Evolutionary conservation across 306 rosid species (phyloP).

Genomic region (Datisca glomerata): DNA sequence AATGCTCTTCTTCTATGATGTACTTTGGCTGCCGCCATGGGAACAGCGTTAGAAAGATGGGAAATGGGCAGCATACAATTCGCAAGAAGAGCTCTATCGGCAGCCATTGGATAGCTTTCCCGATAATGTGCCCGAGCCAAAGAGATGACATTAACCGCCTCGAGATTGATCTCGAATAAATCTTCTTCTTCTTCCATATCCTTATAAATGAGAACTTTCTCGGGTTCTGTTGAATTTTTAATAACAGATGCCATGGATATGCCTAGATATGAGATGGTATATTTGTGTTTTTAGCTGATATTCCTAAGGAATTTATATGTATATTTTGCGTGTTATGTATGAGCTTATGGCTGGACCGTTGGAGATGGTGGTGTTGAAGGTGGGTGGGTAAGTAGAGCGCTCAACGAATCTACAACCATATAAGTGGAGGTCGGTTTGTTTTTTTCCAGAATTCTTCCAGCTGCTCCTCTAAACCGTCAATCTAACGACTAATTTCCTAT

Average conservation of each 20-base stretch:
- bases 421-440: not conserved
- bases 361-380: slow-evolving; percentile 26
- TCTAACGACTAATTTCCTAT: too few species aligned
- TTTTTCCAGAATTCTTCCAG: not conserved
- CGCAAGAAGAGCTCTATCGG: slow-evolving; percentile 49
- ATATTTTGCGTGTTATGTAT: too few species aligned
- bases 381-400: slow-evolving; percentile 20
- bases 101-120: slow-evolving; percentile 25
- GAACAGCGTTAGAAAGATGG: slow-evolving; percentile 47
- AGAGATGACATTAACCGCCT: not conserved
- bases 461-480: not conserved
- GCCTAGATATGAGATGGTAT: not conserved
- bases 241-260: not conserved
- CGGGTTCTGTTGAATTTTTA: not conserved
- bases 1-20: slow-evolving; percentile 4
- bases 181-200: slow-evolving; percentile 2
- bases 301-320: too few species aligned
- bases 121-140: slow-evolving; percentile 17
- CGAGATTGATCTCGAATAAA: not conserved
- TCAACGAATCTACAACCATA: slow-evolving; percentile 22
- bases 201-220: not conserved
- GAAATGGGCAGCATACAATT: slow-evolving; percentile 57
- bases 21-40: slow-evolving; percentile 22
- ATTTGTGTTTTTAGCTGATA: too few species aligned
- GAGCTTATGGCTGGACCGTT: too few species aligned